phyloP scores from a whole-genome alignment of 2,329 filamentous ascomycete genomes.

The Hansfordia pulvinata region DNA sequence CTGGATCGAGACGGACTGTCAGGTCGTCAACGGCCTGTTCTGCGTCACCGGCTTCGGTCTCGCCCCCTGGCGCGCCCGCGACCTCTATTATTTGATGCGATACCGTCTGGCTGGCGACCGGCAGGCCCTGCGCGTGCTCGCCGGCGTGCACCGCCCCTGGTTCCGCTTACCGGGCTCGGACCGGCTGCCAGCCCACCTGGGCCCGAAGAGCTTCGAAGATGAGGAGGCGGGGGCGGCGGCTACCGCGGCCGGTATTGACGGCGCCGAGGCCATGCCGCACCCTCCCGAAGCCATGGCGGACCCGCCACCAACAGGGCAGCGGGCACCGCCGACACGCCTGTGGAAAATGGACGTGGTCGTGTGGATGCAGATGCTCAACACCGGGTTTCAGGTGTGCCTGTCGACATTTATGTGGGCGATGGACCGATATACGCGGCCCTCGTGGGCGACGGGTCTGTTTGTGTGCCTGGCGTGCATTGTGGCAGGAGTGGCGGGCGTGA shows the following conservation, averaged over 20 bases:
- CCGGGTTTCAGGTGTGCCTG: constrained; percentile 59
- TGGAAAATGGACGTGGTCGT: constrained; percentile 76
- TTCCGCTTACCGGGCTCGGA: constrained; percentile 58
- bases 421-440: constrained; percentile 59
- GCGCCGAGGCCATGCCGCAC: constrained; percentile 40
- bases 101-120: constrained; percentile 43
- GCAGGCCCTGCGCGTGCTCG: constrained; percentile 50
- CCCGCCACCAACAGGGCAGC: constrained; percentile 55
- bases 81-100: constrained; percentile 58
- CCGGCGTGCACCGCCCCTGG: constrained; percentile 64
- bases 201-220: constrained; percentile 35
- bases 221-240: too few species aligned
- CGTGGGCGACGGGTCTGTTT: constrained; percentile 69
- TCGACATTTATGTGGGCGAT: constrained; percentile 75
- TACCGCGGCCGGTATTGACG: constrained; percentile 19
- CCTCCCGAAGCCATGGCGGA: constrained; percentile 51
- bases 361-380: constrained; percentile 69
- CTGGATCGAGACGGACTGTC: constrained; percentile 78
- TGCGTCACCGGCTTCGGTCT: constrained; percentile 78
- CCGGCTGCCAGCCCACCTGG: constrained; percentile 35
- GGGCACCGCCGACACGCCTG: constrained; percentile 49
- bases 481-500: constrained; percentile 52
- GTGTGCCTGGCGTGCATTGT: constrained; percentile 61
- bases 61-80: constrained; percentile 72
- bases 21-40: constrained; percentile 74